Evolutionary conservation across 306 rosid genomes (phyloP).

Genomic region (Trichosanthes truncata): DNA sequence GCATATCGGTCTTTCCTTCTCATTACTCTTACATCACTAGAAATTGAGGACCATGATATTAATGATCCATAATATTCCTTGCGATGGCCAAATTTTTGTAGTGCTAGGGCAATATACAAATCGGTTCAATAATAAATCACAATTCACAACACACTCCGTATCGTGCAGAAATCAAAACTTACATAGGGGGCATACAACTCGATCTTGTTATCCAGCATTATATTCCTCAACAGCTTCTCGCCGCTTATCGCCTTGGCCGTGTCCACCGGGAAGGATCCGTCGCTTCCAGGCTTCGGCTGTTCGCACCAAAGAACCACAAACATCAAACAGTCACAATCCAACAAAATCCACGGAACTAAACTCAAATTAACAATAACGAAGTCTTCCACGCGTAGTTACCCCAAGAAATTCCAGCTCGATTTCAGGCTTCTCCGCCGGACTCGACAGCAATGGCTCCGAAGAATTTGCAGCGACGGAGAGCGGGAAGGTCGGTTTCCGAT

Average conservation of each 20-base stretch:
- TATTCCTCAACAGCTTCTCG: constrained; percentile 71
- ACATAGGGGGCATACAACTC: constrained; percentile 93
- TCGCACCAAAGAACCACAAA: constrained; percentile 5
- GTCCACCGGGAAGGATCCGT: constrained; percentile 58
- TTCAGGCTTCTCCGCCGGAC: constrained; percentile 30
- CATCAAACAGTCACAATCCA: neutral
- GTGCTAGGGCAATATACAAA: neutral
- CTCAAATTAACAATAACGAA: neutral
- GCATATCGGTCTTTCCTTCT: neutral
- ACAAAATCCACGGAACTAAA: neutral
- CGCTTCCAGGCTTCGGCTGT: constrained; percentile 61
- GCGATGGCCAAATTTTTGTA: neutral
- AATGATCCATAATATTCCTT: neutral
- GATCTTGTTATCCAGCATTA: constrained; percentile 78
- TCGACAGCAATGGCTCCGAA: constrained; percentile 16
- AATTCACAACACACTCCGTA: neutral
- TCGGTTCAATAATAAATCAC: neutral
- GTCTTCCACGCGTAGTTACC: constrained; percentile 23
- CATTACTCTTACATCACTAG: neutral
- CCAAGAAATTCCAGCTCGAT: constrained; percentile 73
- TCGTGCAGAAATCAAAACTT: constrained; percentile 19
- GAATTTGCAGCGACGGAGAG: constrained; percentile 25
- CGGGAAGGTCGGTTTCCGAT: constrained; percentile 17
- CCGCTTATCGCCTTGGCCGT: constrained; percentile 56
- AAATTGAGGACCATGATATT: neutral